Conservation (phyloP, 192 early-diverging fungal species). For the Linnemannia schmuckeri region DNA sequence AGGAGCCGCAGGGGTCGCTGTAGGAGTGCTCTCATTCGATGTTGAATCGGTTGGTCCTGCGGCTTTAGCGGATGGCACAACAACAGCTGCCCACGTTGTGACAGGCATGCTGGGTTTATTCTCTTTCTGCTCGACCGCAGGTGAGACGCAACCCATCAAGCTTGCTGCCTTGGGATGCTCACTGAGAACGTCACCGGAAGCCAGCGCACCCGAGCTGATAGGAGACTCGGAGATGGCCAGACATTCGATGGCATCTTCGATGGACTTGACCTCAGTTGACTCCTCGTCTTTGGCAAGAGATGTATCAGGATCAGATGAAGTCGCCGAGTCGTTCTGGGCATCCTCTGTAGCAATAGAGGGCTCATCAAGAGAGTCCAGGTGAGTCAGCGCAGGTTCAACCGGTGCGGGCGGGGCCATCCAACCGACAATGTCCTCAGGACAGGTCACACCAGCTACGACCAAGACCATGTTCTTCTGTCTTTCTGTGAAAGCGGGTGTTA, state of each 20-base stretch:
- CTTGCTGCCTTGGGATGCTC: not conserved
- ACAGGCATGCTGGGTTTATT: not conserved
- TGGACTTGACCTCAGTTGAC: not conserved
- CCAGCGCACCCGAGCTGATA: not conserved
- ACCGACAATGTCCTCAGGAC: constrained; percentile 56
- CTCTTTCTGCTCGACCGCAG: not conserved
- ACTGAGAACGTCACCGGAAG: not conserved
- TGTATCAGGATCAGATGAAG: no score
- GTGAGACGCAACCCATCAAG: not conserved
- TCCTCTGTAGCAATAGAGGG: not conserved
- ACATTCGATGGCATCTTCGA: constrained; percentile 16
- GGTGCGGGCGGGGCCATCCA: constrained; percentile 38
- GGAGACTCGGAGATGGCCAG: not conserved
- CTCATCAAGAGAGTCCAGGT: not conserved
- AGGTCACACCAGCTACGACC: constrained; percentile 42
- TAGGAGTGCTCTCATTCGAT: not conserved
- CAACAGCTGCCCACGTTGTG: constrained; percentile 9
- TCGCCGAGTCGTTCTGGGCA: not conserved
- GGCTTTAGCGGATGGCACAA: not conserved
- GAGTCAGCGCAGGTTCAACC: not conserved
- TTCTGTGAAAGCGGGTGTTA: constrained; percentile 81
- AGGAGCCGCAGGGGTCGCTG: not conserved
- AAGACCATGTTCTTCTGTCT: constrained; percentile 78
- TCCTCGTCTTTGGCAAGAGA: not conserved
- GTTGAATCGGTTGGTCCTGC: no score